These are phyloP conservation scores for Heliophila coronopifolia DNA, from an alignment of 441 rosid species.

Conservation along the genomic window DNA sequence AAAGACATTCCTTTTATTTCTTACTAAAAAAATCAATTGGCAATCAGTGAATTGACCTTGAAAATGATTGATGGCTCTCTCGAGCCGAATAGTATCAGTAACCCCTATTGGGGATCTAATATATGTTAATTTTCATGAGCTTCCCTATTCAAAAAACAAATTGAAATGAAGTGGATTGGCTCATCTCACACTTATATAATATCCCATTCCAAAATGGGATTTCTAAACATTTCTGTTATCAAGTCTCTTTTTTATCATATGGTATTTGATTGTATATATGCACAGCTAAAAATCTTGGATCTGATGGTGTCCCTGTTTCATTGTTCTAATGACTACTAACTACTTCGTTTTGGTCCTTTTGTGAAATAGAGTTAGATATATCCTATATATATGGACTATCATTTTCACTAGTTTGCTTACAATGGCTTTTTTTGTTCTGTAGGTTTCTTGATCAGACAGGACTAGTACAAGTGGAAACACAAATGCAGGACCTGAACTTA, in stretches of 20 bases:
- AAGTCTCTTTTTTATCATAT: neutral
- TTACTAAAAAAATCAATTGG: no score
- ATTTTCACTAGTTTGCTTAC: conserved; percentile 15
- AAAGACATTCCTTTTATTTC: no score
- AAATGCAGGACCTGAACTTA: conserved; percentile 71
- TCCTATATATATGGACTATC: no score
- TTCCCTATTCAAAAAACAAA: no score
- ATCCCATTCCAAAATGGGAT: no score
- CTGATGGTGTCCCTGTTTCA: neutral
- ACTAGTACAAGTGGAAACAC: conserved; percentile 65
- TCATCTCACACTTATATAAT: no score
- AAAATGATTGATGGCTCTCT: no score
- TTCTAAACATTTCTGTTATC: conserved; percentile 1
- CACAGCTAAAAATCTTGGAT: neutral
- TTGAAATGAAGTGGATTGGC: no score
- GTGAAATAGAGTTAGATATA: conserved; percentile 2
- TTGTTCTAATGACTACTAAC: neutral
- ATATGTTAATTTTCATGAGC: no score
- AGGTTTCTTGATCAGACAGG: conserved; percentile 91
- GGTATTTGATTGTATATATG: neutral
- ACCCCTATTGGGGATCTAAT: no score
- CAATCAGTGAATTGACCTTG: no score
- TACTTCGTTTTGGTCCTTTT: neutral
- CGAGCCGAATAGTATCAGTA: no score
- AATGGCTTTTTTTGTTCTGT: conserved; percentile 28